Base-by-base conservation (phyloP, 2,329 filamentous ascomycete species). In the Parascedosporium putredinis region DNA sequence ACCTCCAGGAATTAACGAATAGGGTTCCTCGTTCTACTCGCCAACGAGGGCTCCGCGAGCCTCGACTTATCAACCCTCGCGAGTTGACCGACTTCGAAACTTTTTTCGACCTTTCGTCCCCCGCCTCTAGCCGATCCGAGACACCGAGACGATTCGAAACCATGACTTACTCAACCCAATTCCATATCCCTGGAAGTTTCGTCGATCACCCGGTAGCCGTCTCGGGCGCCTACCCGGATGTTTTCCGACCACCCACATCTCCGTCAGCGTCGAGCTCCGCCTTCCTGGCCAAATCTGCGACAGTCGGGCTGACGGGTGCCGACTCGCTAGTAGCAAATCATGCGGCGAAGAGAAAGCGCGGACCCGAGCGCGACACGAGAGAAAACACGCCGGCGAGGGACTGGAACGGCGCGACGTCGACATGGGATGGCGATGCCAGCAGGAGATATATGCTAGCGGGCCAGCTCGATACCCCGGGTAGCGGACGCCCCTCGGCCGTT, bases 371-470 rank as follows among this genome's bases (percentile, higher is more conserved):
- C 22, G 51, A 51, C 22, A 16, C 47, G 45, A 18, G 44, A 40
- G 22, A 34, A 22, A 25, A 40, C 49, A 58, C 58, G 18, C 18
- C 53, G 3, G 25, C 29, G 14, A 40, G 50, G 22, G 45, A 49
- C 44, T 40, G 46, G 33, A 40, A 29, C 1, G 10, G 43, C 20
- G 20, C 47, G 29, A n/a, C 31, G 5, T 34, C 45, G n/a, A 51
- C 58, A 53, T 36, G 56, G 54, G 16, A 57, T 55, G 23, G 47
- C 51, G 31, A 45, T 51, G n/a, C 59, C 52, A 38, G 50, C 46
- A 45, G 53, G 51, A 48, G 63, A 47, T 80, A 79, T 53, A 69
- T 70, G 2, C 64, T 79, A 8, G 75, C 74, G 5, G 76, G 76
- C 16, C 73, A 77, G 57, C 72, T 79, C 46, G 69, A 73, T 45